phyloP scores from a whole-genome alignment of 192 early-diverging fungal species.

The Chytriomyces confervae region DNA sequence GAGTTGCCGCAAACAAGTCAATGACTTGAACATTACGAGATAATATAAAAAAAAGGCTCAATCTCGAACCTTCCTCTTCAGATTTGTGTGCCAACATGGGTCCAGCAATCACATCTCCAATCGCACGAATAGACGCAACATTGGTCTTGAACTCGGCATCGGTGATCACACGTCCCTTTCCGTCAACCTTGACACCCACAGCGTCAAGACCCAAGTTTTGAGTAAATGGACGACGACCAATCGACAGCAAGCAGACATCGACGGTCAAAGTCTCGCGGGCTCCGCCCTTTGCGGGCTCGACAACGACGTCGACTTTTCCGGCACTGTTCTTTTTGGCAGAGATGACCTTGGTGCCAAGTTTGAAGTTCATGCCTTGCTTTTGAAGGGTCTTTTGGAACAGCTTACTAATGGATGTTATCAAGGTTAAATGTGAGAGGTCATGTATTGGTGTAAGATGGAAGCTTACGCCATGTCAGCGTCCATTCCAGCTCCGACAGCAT shows the following conservation, averaged over 20 bases:
- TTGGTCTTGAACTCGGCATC: constrained; percentile 87
- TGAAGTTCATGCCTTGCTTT: constrained; percentile 99
- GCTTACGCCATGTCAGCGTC: constrained; percentile 88
- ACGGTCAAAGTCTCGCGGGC: constrained; percentile 79
- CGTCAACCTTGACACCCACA: constrained; percentile 87
- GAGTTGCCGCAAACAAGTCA: neutral
- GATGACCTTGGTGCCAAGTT: constrained; percentile 95
- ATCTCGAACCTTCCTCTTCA: constrained; percentile 88
- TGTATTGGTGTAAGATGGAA: neutral
- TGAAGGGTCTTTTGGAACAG: constrained; percentile 86
- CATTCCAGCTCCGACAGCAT: constrained; percentile 95
- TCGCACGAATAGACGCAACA: constrained; percentile 86
- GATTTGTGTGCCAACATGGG: constrained; percentile 99
- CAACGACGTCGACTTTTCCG: constrained; percentile 87
- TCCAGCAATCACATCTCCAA: constrained; percentile 96
- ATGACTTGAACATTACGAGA: neutral
- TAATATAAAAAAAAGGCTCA: neutral
- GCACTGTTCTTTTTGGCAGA: constrained; percentile 81
- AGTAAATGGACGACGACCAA: constrained; percentile 95
- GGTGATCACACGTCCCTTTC: constrained; percentile 84
- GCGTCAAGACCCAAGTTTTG: constrained; percentile 90
- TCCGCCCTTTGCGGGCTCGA: constrained; percentile 77
- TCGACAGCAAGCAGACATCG: constrained; percentile 90
- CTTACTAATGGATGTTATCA: constrained; percentile 39
- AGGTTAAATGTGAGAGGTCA: constrained; percentile 3